Evolutionary conservation across 768 basidiomycete species (phyloP).

Genomic region (Pisolithus microcarpus): DNA sequence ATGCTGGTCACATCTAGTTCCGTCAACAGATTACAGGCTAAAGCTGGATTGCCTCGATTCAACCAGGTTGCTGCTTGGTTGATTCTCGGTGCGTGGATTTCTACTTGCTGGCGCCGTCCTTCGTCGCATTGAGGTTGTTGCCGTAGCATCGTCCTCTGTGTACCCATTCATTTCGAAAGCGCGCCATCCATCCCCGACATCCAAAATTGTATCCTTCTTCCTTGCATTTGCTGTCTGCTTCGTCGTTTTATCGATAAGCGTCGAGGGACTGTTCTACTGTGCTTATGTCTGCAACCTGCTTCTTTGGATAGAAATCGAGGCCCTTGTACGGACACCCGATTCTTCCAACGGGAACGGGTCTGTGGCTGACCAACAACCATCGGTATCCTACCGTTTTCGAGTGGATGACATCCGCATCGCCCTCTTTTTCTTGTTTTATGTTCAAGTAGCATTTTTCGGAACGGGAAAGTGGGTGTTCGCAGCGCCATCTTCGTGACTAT

Average conservation of each 20-base stretch:
- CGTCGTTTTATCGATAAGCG: slow-evolving; percentile 72
- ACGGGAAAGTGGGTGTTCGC: slow-evolving; percentile 61
- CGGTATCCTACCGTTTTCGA: slow-evolving; percentile 36
- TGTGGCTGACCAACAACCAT: not conserved
- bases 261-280: slow-evolving; percentile 76
- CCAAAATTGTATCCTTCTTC: slow-evolving; percentile 56
- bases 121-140: not conserved
- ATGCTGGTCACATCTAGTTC: slow-evolving; percentile 55
- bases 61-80: slow-evolving; percentile 64
- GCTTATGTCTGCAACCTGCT: slow-evolving; percentile 56
- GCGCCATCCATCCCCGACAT: slow-evolving; percentile 32
- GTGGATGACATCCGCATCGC: slow-evolving; percentile 66
- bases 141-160: slow-evolving; percentile 41
- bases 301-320: slow-evolving; percentile 64
- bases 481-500: not conserved
- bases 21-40: slow-evolving; percentile 53
- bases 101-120: not conserved
- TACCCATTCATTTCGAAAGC: slow-evolving; percentile 41
- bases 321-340: slow-evolving; percentile 15
- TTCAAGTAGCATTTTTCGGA: slow-evolving; percentile 83
- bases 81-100: slow-evolving; percentile 44
- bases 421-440: slow-evolving; percentile 78
- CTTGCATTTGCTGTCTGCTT: slow-evolving; percentile 71
- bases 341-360: not conserved
- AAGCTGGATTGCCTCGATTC: slow-evolving; percentile 52